Evolutionary conservation across 768 basidiomycete genomes (phyloP).

Genomic region (Agrocybe pediades): DNA sequence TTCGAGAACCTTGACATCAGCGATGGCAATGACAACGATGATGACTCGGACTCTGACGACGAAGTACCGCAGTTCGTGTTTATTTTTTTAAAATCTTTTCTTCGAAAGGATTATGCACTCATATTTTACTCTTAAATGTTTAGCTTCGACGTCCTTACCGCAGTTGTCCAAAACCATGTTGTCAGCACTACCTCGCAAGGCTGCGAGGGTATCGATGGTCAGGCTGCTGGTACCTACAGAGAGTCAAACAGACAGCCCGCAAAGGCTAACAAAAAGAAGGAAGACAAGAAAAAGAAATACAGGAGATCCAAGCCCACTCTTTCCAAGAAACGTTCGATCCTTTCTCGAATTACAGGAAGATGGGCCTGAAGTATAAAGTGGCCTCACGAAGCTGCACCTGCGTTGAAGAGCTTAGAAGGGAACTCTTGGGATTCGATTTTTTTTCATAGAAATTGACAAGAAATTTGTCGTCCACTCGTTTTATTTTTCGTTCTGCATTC

Average conservation of each 20-base stretch:
- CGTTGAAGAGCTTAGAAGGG: no score
- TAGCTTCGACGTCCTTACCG: constrained; percentile 20
- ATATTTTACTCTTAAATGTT: not conserved
- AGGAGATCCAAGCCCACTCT: no score
- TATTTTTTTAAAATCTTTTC: constrained; percentile 12
- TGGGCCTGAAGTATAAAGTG: not conserved
- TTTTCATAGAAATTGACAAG: constrained; percentile 1
- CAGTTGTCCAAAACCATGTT: constrained; percentile 17
- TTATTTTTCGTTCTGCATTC: not conserved
- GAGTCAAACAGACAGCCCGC: constrained; percentile 1
- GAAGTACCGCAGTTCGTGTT: constrained; percentile 20
- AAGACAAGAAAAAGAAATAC: not conserved
- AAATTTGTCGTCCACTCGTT: constrained; percentile 8
- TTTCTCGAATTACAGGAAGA: not conserved
- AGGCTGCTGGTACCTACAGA: constrained; percentile 22
- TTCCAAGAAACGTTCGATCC: not conserved
- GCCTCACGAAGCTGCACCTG: no score
- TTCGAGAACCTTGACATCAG: constrained; percentile 22
- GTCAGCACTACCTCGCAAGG: constrained; percentile 18
- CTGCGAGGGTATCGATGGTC: constrained; percentile 26
- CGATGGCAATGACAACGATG: constrained; percentile 13
- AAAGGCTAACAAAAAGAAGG: not conserved
- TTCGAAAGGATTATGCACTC: not conserved
- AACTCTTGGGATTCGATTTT: not conserved
- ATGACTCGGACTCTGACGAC: constrained; percentile 18